phyloP scores from a whole-genome alignment of 2,329 filamentous ascomycete species.

The Blumeria graminis region DNA sequence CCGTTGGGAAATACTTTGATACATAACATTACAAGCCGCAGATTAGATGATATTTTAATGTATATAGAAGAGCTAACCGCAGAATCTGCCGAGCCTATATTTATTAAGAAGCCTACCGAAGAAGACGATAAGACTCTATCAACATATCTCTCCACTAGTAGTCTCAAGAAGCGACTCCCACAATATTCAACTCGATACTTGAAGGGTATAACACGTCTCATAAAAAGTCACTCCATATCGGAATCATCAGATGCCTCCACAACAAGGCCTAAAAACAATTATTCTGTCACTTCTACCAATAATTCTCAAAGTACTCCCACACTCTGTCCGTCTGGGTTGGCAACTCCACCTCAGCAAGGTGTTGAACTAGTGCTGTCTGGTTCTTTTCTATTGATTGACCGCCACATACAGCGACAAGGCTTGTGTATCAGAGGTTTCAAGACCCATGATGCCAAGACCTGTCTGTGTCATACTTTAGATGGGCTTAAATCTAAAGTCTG shows the following conservation, averaged over 20 bases:
- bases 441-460: slow-evolving; percentile 2
- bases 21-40: slow-evolving; percentile 6
- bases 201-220: slow-evolving; percentile 1
- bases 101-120: not conserved
- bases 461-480: slow-evolving; percentile 2
- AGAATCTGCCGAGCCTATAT: not conserved
- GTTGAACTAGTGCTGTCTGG: not conserved
- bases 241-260: slow-evolving; percentile 1
- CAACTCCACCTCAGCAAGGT: not conserved
- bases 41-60: slow-evolving; percentile 5
- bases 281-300: not conserved
- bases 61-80: slow-evolving; percentile 4
- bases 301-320: not conserved
- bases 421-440: slow-evolving; percentile 3
- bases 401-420: slow-evolving; percentile 1
- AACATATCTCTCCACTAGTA: slow-evolving; percentile 2
- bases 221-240: slow-evolving; percentile 2
- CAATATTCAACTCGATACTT: slow-evolving; percentile 2
- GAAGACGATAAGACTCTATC: slow-evolving; percentile 1
- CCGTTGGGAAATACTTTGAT: slow-evolving; percentile 6
- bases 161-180: slow-evolving; percentile 2
- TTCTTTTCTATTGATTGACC: slow-evolving; percentile 2
- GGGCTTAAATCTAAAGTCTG: not conserved
- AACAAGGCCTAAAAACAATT: not conserved
- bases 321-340: not conserved